Percentiles rank a stretch among this genome's conserved stretches.
These are phyloP conservation scores for Pichia thaimueangensis DNA, from an alignment of 805 yeast species.

Conservation along the genomic window DNA sequence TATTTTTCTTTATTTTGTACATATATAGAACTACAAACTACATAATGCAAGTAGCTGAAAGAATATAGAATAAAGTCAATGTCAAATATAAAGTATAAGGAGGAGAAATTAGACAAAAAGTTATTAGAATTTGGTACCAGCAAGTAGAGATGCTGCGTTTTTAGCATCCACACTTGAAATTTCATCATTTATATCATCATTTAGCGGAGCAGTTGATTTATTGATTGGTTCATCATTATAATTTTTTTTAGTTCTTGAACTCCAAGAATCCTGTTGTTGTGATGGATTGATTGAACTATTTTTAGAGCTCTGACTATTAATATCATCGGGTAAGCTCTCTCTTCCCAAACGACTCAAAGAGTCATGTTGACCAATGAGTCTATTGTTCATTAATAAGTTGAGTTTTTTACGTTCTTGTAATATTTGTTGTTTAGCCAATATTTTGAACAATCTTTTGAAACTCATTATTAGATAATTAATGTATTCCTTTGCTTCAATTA, in stretches of 20 bases:
- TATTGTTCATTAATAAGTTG: conserved; percentile 59
- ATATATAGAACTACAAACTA: too few species aligned
- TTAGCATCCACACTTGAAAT: conserved; percentile 57
- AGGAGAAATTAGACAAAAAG: too few species aligned
- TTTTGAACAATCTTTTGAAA: conserved; percentile 47
- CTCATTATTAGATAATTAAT: conserved; percentile 46
- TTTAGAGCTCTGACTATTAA: neutral
- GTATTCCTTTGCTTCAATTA: conserved; percentile 62
- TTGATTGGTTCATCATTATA: neutral
- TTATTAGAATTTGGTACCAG: conserved; percentile 62
- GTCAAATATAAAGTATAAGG: too few species aligned
- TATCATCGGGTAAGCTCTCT: conserved; percentile 43
- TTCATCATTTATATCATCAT: conserved; percentile 12
- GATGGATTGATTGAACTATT: neutral
- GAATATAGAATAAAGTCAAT: too few species aligned
- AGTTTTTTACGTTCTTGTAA: conserved; percentile 82
- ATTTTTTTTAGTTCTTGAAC: conserved; percentile 26
- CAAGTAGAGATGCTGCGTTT: conserved; percentile 76
- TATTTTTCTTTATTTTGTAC: too few species aligned
- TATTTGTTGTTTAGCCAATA: conserved; percentile 61
- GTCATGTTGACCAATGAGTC: conserved; percentile 27
- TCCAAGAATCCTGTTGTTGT: conserved; percentile 29
- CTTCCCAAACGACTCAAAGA: conserved; percentile 72
- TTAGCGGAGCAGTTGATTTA: neutral
- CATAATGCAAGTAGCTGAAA: too few species aligned